Base-by-base conservation (phyloP, 202 grass and related monocot species). In the Cymbopogon flexuosus region DNA sequence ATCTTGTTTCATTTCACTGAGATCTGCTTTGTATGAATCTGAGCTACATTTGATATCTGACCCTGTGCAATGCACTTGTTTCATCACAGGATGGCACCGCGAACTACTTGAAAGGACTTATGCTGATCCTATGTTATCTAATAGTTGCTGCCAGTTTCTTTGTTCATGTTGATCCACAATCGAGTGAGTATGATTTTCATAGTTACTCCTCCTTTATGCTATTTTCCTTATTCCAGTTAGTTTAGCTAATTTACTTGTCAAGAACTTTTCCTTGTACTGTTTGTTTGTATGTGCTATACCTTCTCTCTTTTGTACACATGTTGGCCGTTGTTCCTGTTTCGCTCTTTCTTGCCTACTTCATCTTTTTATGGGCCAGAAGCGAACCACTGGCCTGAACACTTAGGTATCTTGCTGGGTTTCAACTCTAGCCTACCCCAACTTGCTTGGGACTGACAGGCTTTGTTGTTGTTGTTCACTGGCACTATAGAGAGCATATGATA, bases 71-170 rank as follows among this genome's bases (percentile, higher is more conserved):
- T 71, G 10, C 33, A 27, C 77, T 54, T 59, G 10, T 74, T 10
- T 79, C 16, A 73, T 59, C 14, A 63, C 87, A 97, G 93, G 93
- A 97, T 80, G 93, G 93, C 33, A 83, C 83, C 3, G 88, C 93
- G 11, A 97, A 97, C 82, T 97, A 97, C 68, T 68, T 97, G 62
- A 97, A 97, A 86, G 93, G 93, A 21, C 83, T 97, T 36, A 97
- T 97, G 94, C 83, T 97, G 79, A 90, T 93, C 37, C 47, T 97
- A 21, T 97, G 91, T 65, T 97, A 97, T 76, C 83, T 97, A 36
- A 97, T 97, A 84, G 94, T 97, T 60, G 94, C 94, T 47, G 94
- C 94, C 39, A 97, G 94, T 75, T 97, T 97, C 73, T 97, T 90
- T 70, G 87, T 97, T 82, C 94, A 97, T 27, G 87, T 91, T 69